phyloP scores from a whole-genome alignment of 2,329 filamentous ascomycete genomes.

The Corynespora cassiicola region DNA sequence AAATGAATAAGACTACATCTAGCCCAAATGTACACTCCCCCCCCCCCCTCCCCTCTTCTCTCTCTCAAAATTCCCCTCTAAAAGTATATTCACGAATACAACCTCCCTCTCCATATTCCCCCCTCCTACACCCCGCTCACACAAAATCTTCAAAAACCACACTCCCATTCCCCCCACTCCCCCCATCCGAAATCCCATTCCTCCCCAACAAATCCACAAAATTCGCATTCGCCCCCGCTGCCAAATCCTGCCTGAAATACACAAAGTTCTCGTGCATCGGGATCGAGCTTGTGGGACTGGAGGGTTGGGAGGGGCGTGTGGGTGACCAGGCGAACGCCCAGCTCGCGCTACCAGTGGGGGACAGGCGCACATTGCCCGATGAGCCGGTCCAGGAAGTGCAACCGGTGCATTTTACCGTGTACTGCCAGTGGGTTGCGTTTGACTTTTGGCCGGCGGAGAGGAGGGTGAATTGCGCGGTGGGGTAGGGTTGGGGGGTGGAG shows the following conservation, averaged over 20 bases:
- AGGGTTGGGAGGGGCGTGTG: constrained; percentile 25
- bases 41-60: too few species aligned
- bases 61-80: too few species aligned
- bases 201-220: constrained; percentile 27
- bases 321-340: constrained; percentile 32
- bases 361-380: constrained; percentile 21
- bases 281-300: constrained; percentile 26
- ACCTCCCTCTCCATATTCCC: too few species aligned
- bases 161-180: not conserved
- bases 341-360: constrained; percentile 24
- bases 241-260: constrained; percentile 39
- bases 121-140: too few species aligned
- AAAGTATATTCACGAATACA: too few species aligned
- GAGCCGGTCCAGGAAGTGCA: constrained; percentile 31
- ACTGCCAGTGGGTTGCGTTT: constrained; percentile 41
- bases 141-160: constrained; percentile 4
- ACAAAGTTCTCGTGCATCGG: constrained; percentile 34
- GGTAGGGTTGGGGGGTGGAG: constrained; percentile 27
- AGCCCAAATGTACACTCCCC: too few species aligned
- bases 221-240: constrained; percentile 27
- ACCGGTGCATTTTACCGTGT: constrained; percentile 36
- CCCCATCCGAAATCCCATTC: constrained; percentile 25
- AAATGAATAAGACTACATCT: too few species aligned
- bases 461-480: constrained; percentile 28
- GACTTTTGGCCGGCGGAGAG: constrained; percentile 32